Percentiles rank a stretch among this genome's conserved stretches.
Conservation (phyloP, 1,139 yeast genomes). For the Saccharomyces pastorianus region DNA sequence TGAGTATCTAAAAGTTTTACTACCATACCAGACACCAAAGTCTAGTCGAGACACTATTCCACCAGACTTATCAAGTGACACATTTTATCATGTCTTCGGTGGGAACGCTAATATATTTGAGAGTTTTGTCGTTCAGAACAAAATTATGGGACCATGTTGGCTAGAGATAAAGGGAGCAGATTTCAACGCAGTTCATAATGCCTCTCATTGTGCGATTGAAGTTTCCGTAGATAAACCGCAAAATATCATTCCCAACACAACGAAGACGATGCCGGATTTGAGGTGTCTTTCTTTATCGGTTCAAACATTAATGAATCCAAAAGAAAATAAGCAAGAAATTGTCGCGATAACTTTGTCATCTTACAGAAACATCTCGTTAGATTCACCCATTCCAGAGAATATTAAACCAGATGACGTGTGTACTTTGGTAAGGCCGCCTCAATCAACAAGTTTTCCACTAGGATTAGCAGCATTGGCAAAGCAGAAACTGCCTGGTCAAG, state of each 20-base stretch:
- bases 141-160: slow-evolving; percentile 98
- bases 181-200: slow-evolving; percentile 50
- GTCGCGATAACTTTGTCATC: slow-evolving; percentile 75
- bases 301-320: slow-evolving; percentile 68
- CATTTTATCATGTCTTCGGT: slow-evolving; percentile 78
- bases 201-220: slow-evolving; percentile 79
- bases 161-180: slow-evolving; percentile 59
- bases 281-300: slow-evolving; percentile 69
- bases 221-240: slow-evolving; percentile 49
- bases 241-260: slow-evolving; percentile 43
- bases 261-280: slow-evolving; percentile 49
- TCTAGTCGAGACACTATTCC: slow-evolving; percentile 47
- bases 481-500: slow-evolving; percentile 27
- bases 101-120: slow-evolving; percentile 69
- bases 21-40: slow-evolving; percentile 64
- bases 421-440: slow-evolving; percentile 76
- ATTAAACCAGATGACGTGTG: slow-evolving; percentile 48
- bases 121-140: slow-evolving; percentile 71
- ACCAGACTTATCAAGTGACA: slow-evolving; percentile 59
- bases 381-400: slow-evolving; percentile 53
- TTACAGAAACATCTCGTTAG: slow-evolving; percentile 59
- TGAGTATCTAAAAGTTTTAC: slow-evolving; percentile 68
- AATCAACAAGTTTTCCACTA: slow-evolving; percentile 48
- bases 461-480: slow-evolving; percentile 27
- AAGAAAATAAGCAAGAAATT: slow-evolving; percentile 74